A percentile compares a stretch with the other conserved stretches of the same genome.
phyloP scores from a whole-genome alignment of 23 red algal species.

The Gracilaria domingensis region DNA sequence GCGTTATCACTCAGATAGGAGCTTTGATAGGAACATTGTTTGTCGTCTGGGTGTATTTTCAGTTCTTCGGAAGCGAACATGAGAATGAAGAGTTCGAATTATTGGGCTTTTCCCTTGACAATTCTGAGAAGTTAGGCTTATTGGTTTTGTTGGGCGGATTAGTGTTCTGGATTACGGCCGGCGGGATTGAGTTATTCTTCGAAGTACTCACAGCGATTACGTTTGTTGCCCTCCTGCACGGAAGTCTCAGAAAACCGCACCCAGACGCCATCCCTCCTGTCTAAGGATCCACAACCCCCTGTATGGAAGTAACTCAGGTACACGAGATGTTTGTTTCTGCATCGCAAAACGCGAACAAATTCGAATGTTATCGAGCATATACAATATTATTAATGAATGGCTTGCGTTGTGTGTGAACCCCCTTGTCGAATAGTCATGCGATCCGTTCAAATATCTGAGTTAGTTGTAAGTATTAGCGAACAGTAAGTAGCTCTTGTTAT shows the following conservation, averaged over 20 bases:
- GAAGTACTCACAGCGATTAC: conserved; percentile 33
- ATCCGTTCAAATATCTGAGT: neutral
- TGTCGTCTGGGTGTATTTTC: conserved; percentile 60
- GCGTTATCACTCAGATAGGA: conserved; percentile 45
- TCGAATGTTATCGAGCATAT: neutral
- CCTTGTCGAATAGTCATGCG: neutral
- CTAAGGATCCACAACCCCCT: neutral
- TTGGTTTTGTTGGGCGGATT: conserved; percentile 50
- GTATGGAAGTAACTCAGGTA: neutral
- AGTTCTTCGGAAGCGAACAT: conserved; percentile 56
- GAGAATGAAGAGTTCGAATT: conserved; percentile 38
- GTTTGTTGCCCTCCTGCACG: conserved; percentile 53
- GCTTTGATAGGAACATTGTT: conserved; percentile 42
- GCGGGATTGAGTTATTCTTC: conserved; percentile 64
- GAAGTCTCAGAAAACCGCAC: conserved; percentile 46
- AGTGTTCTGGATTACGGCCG: conserved; percentile 64
- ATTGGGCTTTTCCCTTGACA: conserved; percentile 49
- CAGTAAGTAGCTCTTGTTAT: neutral
- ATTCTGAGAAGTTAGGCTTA: conserved; percentile 57
- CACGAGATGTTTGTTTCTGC: neutral
- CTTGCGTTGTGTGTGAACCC: neutral
- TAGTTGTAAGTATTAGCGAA: neutral
- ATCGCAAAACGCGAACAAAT: neutral
- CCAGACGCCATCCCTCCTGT: conserved; percentile 39
- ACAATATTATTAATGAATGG: neutral